Evolutionary conservation across 108 stramenopile species (phyloP).

Genomic region (Nitzschia palea): DNA sequence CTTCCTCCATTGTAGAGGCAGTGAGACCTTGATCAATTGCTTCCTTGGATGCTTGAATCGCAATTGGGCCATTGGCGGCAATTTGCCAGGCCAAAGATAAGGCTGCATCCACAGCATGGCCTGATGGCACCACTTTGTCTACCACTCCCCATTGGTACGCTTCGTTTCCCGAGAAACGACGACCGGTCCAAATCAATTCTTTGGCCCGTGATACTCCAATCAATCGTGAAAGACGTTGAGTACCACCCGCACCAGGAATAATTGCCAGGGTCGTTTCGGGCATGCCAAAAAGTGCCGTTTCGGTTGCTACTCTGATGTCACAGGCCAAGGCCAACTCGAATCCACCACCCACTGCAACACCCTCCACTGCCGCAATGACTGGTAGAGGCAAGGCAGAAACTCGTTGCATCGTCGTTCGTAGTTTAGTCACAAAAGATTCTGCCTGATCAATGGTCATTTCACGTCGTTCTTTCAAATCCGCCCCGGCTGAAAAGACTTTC

Average conservation of each 20-base stretch:
- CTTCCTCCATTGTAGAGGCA: constrained; percentile 38
- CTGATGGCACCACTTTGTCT: constrained; percentile 42
- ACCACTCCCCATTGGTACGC: constrained; percentile 63
- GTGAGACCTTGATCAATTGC: constrained; percentile 68
- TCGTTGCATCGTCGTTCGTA: constrained; percentile 62
- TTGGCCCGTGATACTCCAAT: constrained; percentile 66
- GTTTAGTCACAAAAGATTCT: constrained; percentile 50
- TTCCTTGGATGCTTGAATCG: constrained; percentile 70
- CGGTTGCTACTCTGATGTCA: constrained; percentile 66
- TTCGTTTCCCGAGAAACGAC: constrained; percentile 38
- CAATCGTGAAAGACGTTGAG: constrained; percentile 72
- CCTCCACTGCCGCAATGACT: constrained; percentile 76
- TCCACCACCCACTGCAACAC: constrained; percentile 84
- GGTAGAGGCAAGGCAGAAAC: constrained; percentile 64
- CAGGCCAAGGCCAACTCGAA: constrained; percentile 77
- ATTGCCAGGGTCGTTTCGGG: constrained; percentile 84
- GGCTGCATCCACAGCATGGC: constrained; percentile 23
- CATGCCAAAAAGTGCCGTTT: constrained; percentile 62
- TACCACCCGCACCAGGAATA: constrained; percentile 85
- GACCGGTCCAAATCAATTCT: constrained; percentile 73
- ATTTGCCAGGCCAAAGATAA: constrained; percentile 58
- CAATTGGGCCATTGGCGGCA: constrained; percentile 71
- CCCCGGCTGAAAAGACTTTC: constrained; percentile 88
- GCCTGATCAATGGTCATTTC: constrained; percentile 66
- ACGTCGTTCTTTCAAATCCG: constrained; percentile 80